phyloP scores from a whole-genome alignment of 2,329 filamentous ascomycete genomes.

The Microdochium nivale region DNA sequence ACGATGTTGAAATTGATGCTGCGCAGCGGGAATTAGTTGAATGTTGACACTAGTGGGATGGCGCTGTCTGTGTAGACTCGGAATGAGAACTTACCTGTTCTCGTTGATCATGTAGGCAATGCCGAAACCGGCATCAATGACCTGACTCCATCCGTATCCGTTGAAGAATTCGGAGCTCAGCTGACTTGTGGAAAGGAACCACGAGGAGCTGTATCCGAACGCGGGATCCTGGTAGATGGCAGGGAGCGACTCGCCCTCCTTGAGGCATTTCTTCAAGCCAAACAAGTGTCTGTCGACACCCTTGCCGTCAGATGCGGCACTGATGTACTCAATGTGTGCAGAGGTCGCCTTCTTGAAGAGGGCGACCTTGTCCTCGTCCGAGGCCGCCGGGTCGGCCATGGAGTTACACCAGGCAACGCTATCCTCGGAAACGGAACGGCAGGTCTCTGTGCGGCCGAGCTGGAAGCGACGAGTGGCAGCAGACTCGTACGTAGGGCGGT shows the following conservation, averaged over 20 bases:
- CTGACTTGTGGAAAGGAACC: constrained; percentile 86
- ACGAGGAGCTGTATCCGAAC: constrained; percentile 73
- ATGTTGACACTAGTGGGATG: background rate
- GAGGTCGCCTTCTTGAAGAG: constrained; percentile 76
- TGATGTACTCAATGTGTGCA: constrained; percentile 84
- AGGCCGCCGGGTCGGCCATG: constrained; percentile 61
- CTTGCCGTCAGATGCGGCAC: constrained; percentile 80
- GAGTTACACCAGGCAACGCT: constrained; percentile 83
- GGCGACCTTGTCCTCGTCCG: constrained; percentile 57
- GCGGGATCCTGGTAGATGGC: constrained; percentile 81
- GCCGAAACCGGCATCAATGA: constrained; percentile 90
- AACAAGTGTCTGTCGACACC: constrained; percentile 97
- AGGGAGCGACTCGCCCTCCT: constrained; percentile 72
- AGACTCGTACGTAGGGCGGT: constrained; percentile 94
- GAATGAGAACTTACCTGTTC: constrained; percentile 58
- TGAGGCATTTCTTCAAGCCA: constrained; percentile 83
- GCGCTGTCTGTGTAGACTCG: background rate
- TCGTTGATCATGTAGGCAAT: constrained; percentile 99
- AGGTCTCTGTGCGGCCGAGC: constrained; percentile 92
- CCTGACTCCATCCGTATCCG: constrained; percentile 97
- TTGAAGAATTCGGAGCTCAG: constrained; percentile 97
- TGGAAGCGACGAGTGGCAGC: constrained; percentile 93
- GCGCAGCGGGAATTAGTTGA: constrained; percentile 4
- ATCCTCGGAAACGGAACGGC: constrained; percentile 84
- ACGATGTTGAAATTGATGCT: constrained; percentile 98